Evolutionary conservation across 352 stramenopile genomes (phyloP), one percentile per base, ranked within the genome.

Genomic region (Pythium oligandrum): DNA sequence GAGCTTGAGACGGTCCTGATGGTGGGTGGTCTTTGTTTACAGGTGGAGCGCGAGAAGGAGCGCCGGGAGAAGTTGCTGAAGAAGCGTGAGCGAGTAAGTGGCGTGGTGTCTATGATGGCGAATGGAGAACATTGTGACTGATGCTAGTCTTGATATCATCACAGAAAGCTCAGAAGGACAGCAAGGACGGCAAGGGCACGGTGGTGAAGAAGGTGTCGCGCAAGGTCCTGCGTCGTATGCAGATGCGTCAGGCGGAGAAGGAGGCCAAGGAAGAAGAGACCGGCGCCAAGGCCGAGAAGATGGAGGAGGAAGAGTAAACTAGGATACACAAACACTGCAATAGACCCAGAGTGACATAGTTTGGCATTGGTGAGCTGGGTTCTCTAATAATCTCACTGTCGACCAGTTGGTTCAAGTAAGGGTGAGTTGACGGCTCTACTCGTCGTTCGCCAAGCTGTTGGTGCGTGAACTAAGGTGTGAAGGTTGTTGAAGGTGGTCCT

Each of bases 161-260:
- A 53, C 39, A 67, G 60, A 67, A 67, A 67, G 60, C 50, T 12
- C 38, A 66, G 30, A 63, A 67, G 48, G 47, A 66, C 33, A 48
- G 47, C n/a, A 74, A 58, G n/a, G 57, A 64, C 45, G 17, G 17
- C 17, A 26, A 26, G 17, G 17, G 17, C 17, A 26, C 17, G 17
- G 40, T 53, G 35, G 61, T 70, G 39, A 77, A 77, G 55, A 77
- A 77, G 55, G 64, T 77, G 34, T 65, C 68, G 43, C 57, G 52
- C 50, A 77, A 77, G 51, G 68, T 77, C 31, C 38, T 70, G 36
- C 68, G 68, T 31, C 68, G 68, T 44, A 77, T 73, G 30, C 58
- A 73, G 55, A 44, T 44, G 12, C 61, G 61, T 4, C 40, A 64
- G 45, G 45, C 50, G 3, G 68, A 77, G 50, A 67, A 64, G 50